Base-by-base conservation (phyloP, 164 flowering plant genomes). In the Stephania yunnanensis region DNA sequence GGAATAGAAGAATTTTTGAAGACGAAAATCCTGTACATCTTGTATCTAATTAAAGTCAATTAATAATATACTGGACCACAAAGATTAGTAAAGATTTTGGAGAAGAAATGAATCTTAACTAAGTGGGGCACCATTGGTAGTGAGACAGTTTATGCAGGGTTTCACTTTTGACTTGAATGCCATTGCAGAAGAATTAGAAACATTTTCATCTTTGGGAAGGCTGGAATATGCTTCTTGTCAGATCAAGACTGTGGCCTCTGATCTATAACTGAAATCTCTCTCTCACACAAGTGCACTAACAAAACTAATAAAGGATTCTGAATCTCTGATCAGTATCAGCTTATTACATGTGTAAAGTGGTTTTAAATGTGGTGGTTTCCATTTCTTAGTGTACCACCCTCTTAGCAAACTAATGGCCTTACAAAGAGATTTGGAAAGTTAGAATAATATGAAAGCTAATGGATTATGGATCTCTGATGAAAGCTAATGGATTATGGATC, bases 191-290 rank as follows among this genome's bases (percentile, higher is more conserved):
- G 65, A 17, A 58, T 17, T 19, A 17, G 22, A 17, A 58, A 52
- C 58, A 52, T 10, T 52, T 15, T 52, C 58, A 10, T 52, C 58
- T 52, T 52, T 52, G 13, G 11, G 58, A 10, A 58, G 65, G 8
- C 65, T 58, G 22, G 65, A 58, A 58, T 58, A 58, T 58, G n/a
- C 65, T 58, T 58, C 22, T 15, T 58, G 65, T 58, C 65, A 58
- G 65, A 5, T 19, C 7, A 58, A 17, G n/a, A 15, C 13, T 52
- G 58, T 58, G 12, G 17, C 0, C 22, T 7, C 65, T 10, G 6
- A 19, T n/a, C 65, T 58, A 15, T 58, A 5, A 17, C 15, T 58
- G 20, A 58, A 3, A 58, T 58, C 65, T 58, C 65, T 15, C 65
- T 58, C 22, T 3, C 65, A 6, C 64, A 13, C 64, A 58, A 50